phyloP scores from a whole-genome alignment of 495 filamentous ascomycete species.

The Tuber melanosporum region DNA sequence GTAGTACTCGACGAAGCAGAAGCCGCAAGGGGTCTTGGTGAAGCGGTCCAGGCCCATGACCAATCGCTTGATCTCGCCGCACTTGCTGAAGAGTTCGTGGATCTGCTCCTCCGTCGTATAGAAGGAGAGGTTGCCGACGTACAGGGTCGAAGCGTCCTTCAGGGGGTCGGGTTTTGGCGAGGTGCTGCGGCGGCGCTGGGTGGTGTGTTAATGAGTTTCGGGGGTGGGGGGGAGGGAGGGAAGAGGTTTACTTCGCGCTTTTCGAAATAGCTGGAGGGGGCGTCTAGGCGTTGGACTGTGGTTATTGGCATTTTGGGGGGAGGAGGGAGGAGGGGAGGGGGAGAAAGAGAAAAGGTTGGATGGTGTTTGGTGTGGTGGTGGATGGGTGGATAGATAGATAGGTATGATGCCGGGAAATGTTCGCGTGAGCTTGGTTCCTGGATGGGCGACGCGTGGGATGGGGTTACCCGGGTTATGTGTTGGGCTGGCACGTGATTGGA shows the following conservation, averaged over 20 bases:
- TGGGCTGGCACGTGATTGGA: neutral
- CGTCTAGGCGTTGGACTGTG: conserved; percentile 67
- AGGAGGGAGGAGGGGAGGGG: too few relatives aligned
- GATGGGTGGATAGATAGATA: too few relatives aligned
- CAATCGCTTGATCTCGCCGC: conserved; percentile 92
- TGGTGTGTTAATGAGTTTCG: neutral
- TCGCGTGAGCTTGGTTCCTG: neutral
- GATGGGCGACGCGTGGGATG: conserved; percentile 1
- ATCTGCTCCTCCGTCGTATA: conserved; percentile 99
- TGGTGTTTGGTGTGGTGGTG: neutral
- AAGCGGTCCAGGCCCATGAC: conserved; percentile 98
- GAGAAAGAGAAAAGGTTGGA: too few relatives aligned
- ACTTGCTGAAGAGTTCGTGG: conserved; percentile 94
- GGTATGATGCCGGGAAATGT: neutral
- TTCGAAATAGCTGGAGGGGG: conserved; percentile 62
- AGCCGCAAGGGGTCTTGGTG: conserved; percentile 95
- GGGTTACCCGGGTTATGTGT: neutral
- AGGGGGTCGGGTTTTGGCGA: conserved; percentile 58
- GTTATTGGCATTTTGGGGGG: conserved; percentile 35
- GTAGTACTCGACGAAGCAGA: conserved; percentile 99
- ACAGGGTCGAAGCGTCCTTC: conserved; percentile 84
- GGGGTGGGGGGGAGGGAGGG: neutral
- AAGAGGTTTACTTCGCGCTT: conserved; percentile 32
- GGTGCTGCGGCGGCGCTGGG: conserved; percentile 21
- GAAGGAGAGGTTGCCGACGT: conserved; percentile 99